These are phyloP conservation scores for Aspergillus fumigatiaffinis DNA, from an alignment of 2,329 filamentous ascomycete species.

Conservation along the genomic window DNA sequence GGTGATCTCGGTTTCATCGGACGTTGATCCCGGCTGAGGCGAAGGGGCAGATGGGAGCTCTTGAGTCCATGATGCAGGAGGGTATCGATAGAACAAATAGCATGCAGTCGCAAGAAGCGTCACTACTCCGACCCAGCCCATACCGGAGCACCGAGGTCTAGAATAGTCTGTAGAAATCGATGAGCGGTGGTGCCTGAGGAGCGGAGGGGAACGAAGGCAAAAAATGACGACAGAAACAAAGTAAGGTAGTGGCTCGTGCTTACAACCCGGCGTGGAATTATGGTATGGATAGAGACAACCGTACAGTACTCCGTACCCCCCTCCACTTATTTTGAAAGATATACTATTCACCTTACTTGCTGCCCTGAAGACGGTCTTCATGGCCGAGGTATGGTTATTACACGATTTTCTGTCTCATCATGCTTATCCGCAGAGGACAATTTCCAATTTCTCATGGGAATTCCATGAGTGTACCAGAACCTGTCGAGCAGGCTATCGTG, in stretches of 20 bases:
- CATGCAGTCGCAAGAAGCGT: constrained; percentile 37
- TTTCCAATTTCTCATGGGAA: background rate
- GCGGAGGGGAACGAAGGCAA: background rate
- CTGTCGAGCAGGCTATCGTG: background rate
- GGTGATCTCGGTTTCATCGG: constrained; percentile 11
- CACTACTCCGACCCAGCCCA: constrained; percentile 42
- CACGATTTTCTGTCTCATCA: background rate
- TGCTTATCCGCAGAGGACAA: background rate
- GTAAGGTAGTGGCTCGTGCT: background rate
- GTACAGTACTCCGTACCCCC: too few relatives aligned
- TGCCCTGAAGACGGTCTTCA: background rate
- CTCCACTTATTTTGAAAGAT: too few relatives aligned
- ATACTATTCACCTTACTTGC: background rate
- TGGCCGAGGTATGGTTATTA: background rate
- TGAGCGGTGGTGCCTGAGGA: background rate
- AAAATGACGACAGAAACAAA: background rate
- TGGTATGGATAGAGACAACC: background rate
- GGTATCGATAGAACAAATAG: constrained; percentile 39
- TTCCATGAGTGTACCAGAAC: background rate
- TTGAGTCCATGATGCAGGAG: constrained; percentile 31
- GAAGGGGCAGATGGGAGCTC: constrained; percentile 12
- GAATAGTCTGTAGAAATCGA: background rate
- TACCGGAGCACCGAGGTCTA: constrained; percentile 12
- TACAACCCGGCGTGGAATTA: background rate
- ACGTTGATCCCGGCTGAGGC: constrained; percentile 13